These are phyloP conservation scores for Lagerstroemia speciosa DNA, from an alignment of 345 rosid genomes.

Conservation along the genomic window DNA sequence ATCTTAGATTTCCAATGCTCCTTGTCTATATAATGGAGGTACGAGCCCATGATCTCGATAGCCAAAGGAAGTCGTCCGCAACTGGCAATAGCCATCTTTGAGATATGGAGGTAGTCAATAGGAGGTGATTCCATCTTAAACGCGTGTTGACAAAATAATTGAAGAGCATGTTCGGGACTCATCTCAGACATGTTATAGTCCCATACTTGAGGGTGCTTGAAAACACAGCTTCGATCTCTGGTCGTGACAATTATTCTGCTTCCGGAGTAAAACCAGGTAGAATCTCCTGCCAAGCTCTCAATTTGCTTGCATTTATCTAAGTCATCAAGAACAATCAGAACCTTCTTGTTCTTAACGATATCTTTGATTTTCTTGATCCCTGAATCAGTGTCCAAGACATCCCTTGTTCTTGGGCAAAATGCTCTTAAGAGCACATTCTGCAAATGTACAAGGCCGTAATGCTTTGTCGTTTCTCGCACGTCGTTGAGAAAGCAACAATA, in stretches of 20 bases:
- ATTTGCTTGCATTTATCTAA: no score
- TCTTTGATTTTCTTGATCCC: no score
- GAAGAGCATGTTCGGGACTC: neutral
- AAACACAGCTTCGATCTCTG: neutral
- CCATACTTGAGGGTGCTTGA: neutral
- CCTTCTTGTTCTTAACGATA: no score
- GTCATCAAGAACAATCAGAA: no score
- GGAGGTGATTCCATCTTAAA: neutral
- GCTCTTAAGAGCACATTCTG: neutral
- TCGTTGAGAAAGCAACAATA: neutral
- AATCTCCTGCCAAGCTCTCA: neutral
- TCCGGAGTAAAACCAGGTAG: neutral
- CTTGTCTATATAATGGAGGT: rapidly evolving
- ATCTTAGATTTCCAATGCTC: neutral
- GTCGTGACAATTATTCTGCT: neutral
- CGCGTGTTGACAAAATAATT: neutral
- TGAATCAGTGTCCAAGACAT: no score
- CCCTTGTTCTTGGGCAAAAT: neutral
- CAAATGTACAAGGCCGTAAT: neutral
- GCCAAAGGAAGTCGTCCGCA: slow-evolving; percentile 6
- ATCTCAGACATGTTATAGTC: neutral
- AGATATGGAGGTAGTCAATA: neutral
- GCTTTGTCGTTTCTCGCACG: neutral
- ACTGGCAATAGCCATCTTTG: neutral
- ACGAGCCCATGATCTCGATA: neutral